Conservation (phyloP, 768 basidiomycete species). For the Auricularia cornea region DNA sequence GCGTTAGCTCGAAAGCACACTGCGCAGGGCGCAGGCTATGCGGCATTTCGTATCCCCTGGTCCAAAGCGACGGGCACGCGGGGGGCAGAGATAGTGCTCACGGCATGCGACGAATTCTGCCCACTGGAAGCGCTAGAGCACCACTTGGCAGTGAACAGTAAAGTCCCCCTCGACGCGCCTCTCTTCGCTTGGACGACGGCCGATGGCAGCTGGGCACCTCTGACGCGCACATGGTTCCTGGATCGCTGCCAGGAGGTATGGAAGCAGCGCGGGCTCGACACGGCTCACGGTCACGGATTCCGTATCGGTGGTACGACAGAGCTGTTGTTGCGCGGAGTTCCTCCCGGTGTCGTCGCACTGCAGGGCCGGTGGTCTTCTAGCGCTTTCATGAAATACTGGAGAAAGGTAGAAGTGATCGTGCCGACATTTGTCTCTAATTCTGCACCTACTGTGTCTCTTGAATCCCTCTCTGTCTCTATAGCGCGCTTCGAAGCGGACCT, state of each 20-base stretch:
- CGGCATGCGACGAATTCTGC: not conserved
- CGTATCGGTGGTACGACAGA: slow-evolving; percentile 12
- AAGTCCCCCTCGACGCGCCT: not conserved
- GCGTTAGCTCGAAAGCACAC: not conserved
- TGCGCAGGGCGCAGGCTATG: not conserved
- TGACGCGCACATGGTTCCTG: not conserved
- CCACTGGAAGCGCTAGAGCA: not conserved
- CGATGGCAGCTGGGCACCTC: not conserved
- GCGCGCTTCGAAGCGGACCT: not conserved
- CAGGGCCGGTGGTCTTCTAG: slow-evolving; percentile 12
- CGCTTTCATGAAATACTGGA: slow-evolving; percentile 4
- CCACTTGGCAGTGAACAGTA: not conserved
- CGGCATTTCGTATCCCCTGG: not conserved
- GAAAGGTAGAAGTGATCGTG: not conserved
- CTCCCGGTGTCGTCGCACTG: slow-evolving; percentile 4
- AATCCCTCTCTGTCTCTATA: not conserved
- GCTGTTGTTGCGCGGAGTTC: slow-evolving; percentile 4
- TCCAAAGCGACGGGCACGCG: not conserved
- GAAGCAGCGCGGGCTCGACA: not conserved
- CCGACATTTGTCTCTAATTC: not conserved
- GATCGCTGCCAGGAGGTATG: slow-evolving; percentile 6
- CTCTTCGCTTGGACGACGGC: slow-evolving; percentile 5
- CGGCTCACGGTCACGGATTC: slow-evolving; percentile 8
- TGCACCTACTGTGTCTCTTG: not conserved
- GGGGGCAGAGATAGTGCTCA: not conserved